Percentiles rank a stretch among this genome's conserved stretches.
Evolutionary conservation across 116 monocot species (phyloP).

Genomic region (Phalaenopsis hybrid): DNA sequence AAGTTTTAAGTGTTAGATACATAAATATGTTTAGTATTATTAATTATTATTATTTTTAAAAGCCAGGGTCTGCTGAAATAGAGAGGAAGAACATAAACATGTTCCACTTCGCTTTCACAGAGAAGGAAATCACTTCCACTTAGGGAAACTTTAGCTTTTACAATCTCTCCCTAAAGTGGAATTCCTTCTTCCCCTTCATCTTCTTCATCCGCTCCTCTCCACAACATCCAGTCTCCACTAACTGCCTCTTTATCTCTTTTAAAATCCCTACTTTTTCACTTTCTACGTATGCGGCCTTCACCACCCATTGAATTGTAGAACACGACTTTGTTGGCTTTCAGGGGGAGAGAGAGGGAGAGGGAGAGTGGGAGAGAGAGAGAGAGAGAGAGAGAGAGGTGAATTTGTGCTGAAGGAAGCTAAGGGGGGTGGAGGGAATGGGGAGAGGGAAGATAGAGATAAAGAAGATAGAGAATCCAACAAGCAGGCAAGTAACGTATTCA

Average conservation of each 20-base stretch:
- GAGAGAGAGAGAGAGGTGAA: not conserved
- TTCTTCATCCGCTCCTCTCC: not conserved
- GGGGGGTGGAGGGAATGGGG: not conserved
- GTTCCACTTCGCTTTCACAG: not conserved
- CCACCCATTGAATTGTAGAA: not conserved
- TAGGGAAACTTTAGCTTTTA: conserved; percentile 3
- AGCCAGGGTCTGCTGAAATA: not conserved
- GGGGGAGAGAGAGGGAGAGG: not conserved
- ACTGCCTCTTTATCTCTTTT: not conserved
- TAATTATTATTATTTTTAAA: too few relatives aligned
- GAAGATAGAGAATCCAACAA: conserved; percentile 29
- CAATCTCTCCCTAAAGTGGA: not conserved
- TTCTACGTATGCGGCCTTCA: not conserved
- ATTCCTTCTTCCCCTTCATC: not conserved
- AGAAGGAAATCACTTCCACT: not conserved
- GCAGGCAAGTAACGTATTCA: conserved; percentile 29
- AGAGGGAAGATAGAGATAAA: conserved; percentile 28
- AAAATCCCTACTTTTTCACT: not conserved
- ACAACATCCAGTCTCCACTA: not conserved
- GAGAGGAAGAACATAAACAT: not conserved
- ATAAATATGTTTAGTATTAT: too few relatives aligned
- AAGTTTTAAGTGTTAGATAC: too few relatives aligned
- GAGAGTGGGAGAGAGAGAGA: not conserved
- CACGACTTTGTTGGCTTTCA: not conserved
- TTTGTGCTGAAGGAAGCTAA: not conserved